These are phyloP conservation scores for Collybiopsis luxurians DNA, from an alignment of 768 basidiomycete species.

Conservation along the genomic window DNA sequence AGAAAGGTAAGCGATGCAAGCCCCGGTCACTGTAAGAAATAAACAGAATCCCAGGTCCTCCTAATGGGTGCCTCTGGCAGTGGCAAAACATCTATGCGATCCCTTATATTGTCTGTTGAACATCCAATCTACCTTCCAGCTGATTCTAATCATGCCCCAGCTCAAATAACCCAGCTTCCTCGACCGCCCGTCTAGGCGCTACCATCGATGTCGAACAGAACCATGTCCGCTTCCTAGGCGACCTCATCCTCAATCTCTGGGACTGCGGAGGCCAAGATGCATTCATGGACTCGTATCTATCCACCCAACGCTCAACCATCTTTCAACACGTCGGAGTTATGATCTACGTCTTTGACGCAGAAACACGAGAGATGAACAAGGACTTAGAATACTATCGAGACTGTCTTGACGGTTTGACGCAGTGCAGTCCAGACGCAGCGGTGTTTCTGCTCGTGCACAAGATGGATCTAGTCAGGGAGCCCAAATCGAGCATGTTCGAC, in stretches of 20 bases:
- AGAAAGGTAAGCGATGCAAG: slow-evolving; percentile 47
- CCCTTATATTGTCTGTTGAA: slow-evolving; percentile 89
- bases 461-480: slow-evolving; percentile 88
- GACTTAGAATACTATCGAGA: slow-evolving; percentile 92
- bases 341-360: slow-evolving; percentile 98
- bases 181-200: slow-evolving; percentile 89
- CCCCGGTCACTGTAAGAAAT: slow-evolving; percentile 6
- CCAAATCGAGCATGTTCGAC: slow-evolving; percentile 56
- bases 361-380: slow-evolving; percentile 77
- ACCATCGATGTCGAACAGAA: slow-evolving; percentile 99
- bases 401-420: slow-evolving; percentile 79
- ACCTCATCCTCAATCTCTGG: slow-evolving; percentile 95
- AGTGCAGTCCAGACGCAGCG: slow-evolving; percentile 76
- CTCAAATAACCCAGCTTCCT: slow-evolving; percentile 90
- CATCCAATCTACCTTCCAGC: slow-evolving; percentile 11
- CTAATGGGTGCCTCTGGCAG: slow-evolving; percentile 97
- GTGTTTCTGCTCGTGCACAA: slow-evolving; percentile 95
- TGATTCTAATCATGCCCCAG: slow-evolving; percentile 36
- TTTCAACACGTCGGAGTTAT: slow-evolving; percentile 96
- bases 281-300: slow-evolving; percentile 97
- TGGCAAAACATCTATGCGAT: slow-evolving; percentile 97
- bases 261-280: slow-evolving; percentile 98
- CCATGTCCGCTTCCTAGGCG: slow-evolving; percentile 94
- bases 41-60: slow-evolving; percentile 60
- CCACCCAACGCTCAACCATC: slow-evolving; percentile 87